Conservation (phyloP, 1,284 basidiomycete genomes). For the Neolentinus lepideus region DNA sequence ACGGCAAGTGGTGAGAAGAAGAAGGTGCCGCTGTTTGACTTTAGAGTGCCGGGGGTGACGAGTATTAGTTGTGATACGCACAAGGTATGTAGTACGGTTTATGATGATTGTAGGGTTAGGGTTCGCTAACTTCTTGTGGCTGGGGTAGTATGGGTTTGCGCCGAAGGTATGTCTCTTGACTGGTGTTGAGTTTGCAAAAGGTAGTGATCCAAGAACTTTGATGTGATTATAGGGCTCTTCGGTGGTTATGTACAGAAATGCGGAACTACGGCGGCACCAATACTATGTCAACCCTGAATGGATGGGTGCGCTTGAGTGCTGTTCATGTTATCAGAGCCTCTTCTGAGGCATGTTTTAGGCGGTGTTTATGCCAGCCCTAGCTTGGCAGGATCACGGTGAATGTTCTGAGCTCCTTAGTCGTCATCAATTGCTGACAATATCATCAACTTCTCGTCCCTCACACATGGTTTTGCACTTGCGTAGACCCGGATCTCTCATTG, state of each 20-base stretch:
- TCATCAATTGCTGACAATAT: background rate
- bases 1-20: background rate
- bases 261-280: constrained; percentile 69
- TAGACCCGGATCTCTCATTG: constrained; percentile 89
- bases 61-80: constrained; percentile 91
- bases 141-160: constrained; percentile 66
- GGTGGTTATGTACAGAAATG: constrained; percentile 85
- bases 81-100: constrained; percentile 45
- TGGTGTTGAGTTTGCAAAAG: background rate
- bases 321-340: constrained; percentile 1
- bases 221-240: constrained; percentile 67
- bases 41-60: constrained; percentile 85
- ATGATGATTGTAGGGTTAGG: background rate
- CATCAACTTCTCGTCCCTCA: background rate
- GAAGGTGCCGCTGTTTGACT: constrained; percentile 56
- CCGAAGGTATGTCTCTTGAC: constrained; percentile 59
- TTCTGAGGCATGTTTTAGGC: constrained; percentile 28
- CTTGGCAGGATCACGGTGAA: constrained; percentile 82
- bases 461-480: constrained; percentile 5
- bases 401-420: background rate
- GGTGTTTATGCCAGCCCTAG: constrained; percentile 83
- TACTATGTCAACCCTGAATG: constrained; percentile 82
- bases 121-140: constrained; percentile 2
- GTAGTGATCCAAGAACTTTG: background rate
- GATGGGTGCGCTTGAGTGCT: constrained; percentile 42